Evolutionary conservation across 371 early-diverging fungal genomes (phyloP).

Genomic region (Parasitella parasitica): DNA sequence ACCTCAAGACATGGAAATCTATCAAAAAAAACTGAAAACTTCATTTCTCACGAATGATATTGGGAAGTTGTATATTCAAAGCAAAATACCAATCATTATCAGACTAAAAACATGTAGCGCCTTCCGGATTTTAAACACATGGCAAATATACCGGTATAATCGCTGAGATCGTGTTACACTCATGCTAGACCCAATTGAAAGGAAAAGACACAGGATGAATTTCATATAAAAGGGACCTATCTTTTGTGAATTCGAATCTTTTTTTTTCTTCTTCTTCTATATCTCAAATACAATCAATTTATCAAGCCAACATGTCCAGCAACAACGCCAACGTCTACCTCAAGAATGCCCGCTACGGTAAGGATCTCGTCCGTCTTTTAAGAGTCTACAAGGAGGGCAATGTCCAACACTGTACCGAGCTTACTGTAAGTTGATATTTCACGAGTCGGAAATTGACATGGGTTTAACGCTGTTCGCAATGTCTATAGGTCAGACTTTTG

Average conservation of each 20-base stretch:
- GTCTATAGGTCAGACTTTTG: slow-evolving; percentile 58
- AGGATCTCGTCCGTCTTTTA: slow-evolving; percentile 77
- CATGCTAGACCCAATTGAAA: background rate
- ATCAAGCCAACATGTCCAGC: slow-evolving; percentile 16
- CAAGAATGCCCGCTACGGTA: slow-evolving; percentile 72
- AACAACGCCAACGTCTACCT: slow-evolving; percentile 41
- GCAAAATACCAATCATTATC: slow-evolving; percentile 1
- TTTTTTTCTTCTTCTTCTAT: background rate
- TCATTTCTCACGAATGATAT: slow-evolving; percentile 6
- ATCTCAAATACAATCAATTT: slow-evolving; percentile 3
- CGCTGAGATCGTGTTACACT: background rate
- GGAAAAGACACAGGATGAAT: background rate
- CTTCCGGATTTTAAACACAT: background rate
- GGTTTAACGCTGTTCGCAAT: background rate
- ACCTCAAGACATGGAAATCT: background rate
- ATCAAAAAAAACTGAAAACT: slow-evolving; percentile 8
- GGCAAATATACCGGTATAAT: slow-evolving; percentile 12
- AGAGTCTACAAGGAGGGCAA: slow-evolving; percentile 70
- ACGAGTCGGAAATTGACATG: background rate
- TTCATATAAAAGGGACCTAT: slow-evolving; percentile 1
- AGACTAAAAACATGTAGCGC: background rate
- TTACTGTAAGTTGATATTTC: slow-evolving; percentile 55
- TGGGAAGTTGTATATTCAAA: background rate
- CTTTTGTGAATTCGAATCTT: background rate
- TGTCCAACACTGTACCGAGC: slow-evolving; percentile 73